Conservation (phyloP, 2,329 filamentous ascomycete genomes). For the Coniella vitis region DNA sequence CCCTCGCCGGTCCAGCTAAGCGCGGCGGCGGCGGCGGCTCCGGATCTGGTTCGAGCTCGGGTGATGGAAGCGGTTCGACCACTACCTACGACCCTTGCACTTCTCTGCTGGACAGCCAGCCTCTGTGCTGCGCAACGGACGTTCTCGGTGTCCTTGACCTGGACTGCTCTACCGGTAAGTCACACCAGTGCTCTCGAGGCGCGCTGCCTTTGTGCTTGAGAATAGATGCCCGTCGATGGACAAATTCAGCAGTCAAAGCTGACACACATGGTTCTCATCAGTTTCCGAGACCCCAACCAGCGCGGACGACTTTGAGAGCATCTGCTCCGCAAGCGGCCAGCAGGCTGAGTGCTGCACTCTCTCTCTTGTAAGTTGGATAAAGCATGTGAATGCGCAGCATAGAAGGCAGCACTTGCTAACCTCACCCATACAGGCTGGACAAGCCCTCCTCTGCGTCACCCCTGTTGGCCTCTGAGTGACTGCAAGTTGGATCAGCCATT, state of each 20-base stretch:
- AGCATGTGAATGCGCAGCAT: accelerated
- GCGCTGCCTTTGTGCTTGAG: no score
- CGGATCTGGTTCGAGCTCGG: background rate
- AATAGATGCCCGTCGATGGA: background rate
- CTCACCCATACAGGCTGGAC: background rate
- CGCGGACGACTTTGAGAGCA: background rate
- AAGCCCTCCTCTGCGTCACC: background rate
- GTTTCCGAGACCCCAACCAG: background rate
- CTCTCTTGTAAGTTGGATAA: background rate
- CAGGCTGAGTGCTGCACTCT: constrained; percentile 3
- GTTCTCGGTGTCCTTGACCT: constrained; percentile 1
- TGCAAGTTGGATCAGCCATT: background rate
- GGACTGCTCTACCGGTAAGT: constrained; percentile 7
- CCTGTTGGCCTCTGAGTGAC: constrained; percentile 3
- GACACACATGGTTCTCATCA: background rate
- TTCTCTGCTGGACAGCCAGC: background rate
- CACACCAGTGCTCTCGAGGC: background rate
- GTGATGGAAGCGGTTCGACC: background rate
- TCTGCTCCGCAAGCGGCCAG: constrained; percentile 1
- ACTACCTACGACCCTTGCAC: constrained; percentile 4
- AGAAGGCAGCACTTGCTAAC: background rate
- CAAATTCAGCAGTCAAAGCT: background rate
- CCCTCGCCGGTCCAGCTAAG: constrained; percentile 7
- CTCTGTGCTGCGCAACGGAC: constrained; percentile 3
- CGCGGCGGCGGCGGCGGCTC: background rate